phyloP scores from a whole-genome alignment of 805 yeast genomes.

The Starmerella asiatica region DNA sequence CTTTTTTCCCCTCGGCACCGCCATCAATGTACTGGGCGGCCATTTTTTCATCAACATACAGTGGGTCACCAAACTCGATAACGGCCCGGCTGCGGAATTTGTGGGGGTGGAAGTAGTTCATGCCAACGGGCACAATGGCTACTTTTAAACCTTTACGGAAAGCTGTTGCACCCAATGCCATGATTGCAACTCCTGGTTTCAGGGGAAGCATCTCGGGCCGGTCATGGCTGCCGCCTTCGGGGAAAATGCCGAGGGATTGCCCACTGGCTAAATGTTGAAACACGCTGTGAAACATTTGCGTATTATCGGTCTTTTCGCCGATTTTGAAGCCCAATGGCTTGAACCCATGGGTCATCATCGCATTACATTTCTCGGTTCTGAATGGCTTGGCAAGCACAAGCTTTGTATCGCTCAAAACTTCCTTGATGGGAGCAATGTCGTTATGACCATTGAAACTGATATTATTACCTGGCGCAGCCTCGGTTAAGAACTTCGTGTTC shows the following conservation, averaged over 20 bases:
- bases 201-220: slow-evolving; percentile 80
- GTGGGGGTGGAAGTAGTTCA: slow-evolving; percentile 94
- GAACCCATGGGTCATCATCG: slow-evolving; percentile 29
- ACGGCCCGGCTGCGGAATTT: slow-evolving; percentile 92
- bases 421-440: slow-evolving; percentile 61
- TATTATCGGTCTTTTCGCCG: slow-evolving; percentile 79
- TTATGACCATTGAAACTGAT: slow-evolving; percentile 51
- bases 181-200: slow-evolving; percentile 94
- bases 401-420: slow-evolving; percentile 60
- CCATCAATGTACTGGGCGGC: slow-evolving; percentile 49
- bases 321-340: slow-evolving; percentile 39
- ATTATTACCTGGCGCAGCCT: slow-evolving; percentile 32
- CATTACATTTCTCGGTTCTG: slow-evolving; percentile 27
- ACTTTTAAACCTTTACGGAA: slow-evolving; percentile 62
- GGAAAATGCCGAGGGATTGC: slow-evolving; percentile 81
- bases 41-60: slow-evolving; percentile 47
- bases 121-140: slow-evolving; percentile 88
- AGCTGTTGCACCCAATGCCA: slow-evolving; percentile 92
- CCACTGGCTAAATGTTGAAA: slow-evolving; percentile 72
- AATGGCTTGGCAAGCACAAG: slow-evolving; percentile 58
- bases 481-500: slow-evolving; percentile 52
- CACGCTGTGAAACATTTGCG: slow-evolving; percentile 67
- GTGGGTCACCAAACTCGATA: slow-evolving; percentile 83
- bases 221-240: slow-evolving; percentile 98
- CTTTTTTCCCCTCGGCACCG: slow-evolving; percentile 49